A percentile compares a stretch with the other conserved stretches of the same genome.
phyloP scores from a whole-genome alignment of 2,329 filamentous ascomycete species.

The Monilinia aucupariae region DNA sequence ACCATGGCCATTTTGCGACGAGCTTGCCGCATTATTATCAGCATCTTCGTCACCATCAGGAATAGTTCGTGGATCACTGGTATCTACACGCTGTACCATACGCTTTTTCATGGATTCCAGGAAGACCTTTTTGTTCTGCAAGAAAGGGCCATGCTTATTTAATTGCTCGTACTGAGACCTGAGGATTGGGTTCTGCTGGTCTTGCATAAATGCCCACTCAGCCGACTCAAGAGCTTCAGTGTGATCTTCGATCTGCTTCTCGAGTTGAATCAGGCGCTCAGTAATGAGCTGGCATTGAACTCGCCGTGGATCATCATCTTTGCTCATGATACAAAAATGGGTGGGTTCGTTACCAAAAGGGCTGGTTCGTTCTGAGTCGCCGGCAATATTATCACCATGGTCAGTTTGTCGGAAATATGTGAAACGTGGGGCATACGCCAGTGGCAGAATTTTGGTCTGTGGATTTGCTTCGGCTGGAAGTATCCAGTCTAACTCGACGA shows the following conservation, averaged over 20 bases:
- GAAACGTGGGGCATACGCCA: constrained; percentile 88
- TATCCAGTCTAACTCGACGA: constrained; percentile 96
- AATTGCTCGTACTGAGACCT: constrained; percentile 57
- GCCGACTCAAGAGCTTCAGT: constrained; percentile 67
- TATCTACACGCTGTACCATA: constrained; percentile 34
- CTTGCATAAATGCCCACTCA: constrained; percentile 58
- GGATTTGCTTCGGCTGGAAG: constrained; percentile 84
- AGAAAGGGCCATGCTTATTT: constrained; percentile 48
- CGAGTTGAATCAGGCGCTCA: constrained; percentile 71
- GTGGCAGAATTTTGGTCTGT: constrained; percentile 86
- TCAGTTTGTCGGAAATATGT: constrained; percentile 98
- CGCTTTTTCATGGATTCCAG: constrained; percentile 48
- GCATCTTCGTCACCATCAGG: constrained; percentile 35
- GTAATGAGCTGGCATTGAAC: constrained; percentile 85
- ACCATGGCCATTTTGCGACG: constrained; percentile 35
- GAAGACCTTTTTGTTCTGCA: constrained; percentile 54
- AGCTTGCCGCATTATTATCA: constrained; percentile 36
- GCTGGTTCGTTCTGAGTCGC: constrained; percentile 77
- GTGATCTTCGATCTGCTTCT: constrained; percentile 72
- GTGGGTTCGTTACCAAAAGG: constrained; percentile 90
- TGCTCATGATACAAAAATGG: constrained; percentile 92
- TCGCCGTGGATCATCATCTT: constrained; percentile 78
- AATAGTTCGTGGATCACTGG: constrained; percentile 26
- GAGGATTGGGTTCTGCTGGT: constrained; percentile 46
- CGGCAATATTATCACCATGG: constrained; percentile 71